A percentile compares a stretch with the other conserved stretches of the same genome.
Conservation (phyloP, 2,329 filamentous ascomycete genomes). For the Aspergillus sp. region DNA sequence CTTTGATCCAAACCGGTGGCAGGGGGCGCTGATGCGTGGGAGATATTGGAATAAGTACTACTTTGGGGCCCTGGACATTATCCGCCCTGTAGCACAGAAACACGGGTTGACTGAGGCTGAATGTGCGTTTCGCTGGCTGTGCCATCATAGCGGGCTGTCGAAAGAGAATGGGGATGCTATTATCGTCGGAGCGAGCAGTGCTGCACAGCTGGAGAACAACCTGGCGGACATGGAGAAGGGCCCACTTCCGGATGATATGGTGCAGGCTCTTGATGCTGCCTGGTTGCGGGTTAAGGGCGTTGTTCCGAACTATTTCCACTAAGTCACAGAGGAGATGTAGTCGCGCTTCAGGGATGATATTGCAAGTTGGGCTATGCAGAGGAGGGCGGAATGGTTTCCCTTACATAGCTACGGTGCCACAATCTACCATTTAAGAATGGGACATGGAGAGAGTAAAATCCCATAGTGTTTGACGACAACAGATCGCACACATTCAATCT, state of each 20-base stretch:
- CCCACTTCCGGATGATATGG: constrained; percentile 37
- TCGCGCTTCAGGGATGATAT: too few species aligned
- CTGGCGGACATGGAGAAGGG: constrained; percentile 37
- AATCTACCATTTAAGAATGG: too few species aligned
- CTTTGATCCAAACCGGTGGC: constrained; percentile 38
- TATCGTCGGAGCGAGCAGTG: constrained; percentile 37
- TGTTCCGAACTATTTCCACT: constrained; percentile 31
- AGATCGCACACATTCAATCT: too few species aligned
- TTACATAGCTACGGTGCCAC: too few species aligned
- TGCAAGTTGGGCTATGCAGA: too few species aligned
- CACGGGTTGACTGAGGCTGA: constrained; percentile 43
- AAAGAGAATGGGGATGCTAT: constrained; percentile 34
- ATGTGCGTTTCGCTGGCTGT: constrained; percentile 45
- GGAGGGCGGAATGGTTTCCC: too few species aligned
- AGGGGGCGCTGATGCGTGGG: constrained; percentile 35
- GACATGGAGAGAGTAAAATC: too few species aligned
- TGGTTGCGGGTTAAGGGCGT: constrained; percentile 32
- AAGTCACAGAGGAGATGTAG: not conserved
- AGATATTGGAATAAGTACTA: constrained; percentile 43
- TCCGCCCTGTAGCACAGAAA: constrained; percentile 36
- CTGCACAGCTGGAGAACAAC: constrained; percentile 38
- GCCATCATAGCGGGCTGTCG: constrained; percentile 40
- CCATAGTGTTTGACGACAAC: too few species aligned
- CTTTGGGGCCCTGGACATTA: constrained; percentile 43
- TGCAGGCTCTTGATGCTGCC: constrained; percentile 36